phyloP scores from a whole-genome alignment of 2,329 filamentous ascomycete genomes.

The Botrytis fabae region DNA sequence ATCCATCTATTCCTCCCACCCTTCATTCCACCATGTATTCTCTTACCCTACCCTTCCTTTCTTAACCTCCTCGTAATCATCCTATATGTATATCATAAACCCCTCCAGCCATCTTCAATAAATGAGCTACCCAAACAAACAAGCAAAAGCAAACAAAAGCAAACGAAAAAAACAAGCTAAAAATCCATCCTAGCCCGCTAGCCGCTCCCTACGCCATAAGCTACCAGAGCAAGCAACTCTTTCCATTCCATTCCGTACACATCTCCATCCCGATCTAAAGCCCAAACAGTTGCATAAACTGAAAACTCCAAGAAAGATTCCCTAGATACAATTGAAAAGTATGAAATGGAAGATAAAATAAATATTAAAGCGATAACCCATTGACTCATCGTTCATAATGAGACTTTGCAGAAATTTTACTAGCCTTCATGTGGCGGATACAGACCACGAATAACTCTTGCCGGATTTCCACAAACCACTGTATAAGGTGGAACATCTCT shows the following conservation, averaged over 20 bases:
- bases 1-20: background rate
- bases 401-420: background rate
- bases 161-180: background rate
- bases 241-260: background rate
- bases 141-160: background rate
- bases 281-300: background rate
- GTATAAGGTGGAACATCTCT: constrained; percentile 43
- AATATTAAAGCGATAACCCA: background rate
- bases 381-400: background rate
- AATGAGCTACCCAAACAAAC: background rate
- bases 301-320: background rate
- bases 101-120: background rate
- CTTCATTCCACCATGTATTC: background rate
- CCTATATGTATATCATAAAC: background rate
- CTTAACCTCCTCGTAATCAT: background rate
- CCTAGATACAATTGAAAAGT: constrained; percentile 9
- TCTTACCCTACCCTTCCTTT: background rate
- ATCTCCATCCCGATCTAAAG: constrained; percentile 5
- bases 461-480: constrained; percentile 41
- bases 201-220: background rate
- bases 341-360: background rate
- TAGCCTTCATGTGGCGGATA: constrained; percentile 27
- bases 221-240: background rate
- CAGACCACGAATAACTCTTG: constrained; percentile 39
- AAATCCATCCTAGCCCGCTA: background rate